phyloP scores from a whole-genome alignment of 305 asterid genomes.

The Fraxinus baroniana region DNA sequence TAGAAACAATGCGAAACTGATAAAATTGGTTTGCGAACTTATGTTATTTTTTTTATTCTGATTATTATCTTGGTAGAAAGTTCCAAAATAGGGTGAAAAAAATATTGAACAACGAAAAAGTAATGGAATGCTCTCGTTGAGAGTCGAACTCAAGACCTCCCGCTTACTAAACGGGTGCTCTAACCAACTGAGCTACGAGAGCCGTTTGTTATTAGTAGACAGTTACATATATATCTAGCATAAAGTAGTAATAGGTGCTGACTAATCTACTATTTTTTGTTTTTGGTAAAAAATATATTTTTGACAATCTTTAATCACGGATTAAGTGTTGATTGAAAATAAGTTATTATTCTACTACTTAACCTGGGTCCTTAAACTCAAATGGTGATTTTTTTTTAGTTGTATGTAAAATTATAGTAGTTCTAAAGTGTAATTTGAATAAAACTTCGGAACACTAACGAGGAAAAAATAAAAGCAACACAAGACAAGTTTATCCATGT shows the following conservation, averaged over 20 bases:
- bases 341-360: background rate
- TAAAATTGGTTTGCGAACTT: background rate
- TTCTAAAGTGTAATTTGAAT: background rate
- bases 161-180: slow-evolving; percentile 65
- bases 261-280: too few relatives aligned
- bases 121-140: slow-evolving; percentile 42
- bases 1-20: background rate
- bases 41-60: background rate
- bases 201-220: background rate
- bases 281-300: background rate
- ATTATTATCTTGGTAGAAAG: background rate
- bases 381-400: background rate
- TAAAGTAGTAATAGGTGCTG: background rate
- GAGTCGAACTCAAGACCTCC: slow-evolving; percentile 71
- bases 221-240: too few relatives aligned
- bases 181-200: slow-evolving; percentile 61
- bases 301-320: background rate
- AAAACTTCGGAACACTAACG: background rate
- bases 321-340: background rate
- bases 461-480: background rate
- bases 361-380: background rate
- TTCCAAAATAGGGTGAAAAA: background rate
- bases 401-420: background rate
- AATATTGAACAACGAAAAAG: background rate
- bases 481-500: too few relatives aligned